Percentiles rank a stretch among this genome's conserved stretches.
Evolutionary conservation across 1,139 yeast genomes (phyloP).

Genomic region (Pichia kudriavzevii): DNA sequence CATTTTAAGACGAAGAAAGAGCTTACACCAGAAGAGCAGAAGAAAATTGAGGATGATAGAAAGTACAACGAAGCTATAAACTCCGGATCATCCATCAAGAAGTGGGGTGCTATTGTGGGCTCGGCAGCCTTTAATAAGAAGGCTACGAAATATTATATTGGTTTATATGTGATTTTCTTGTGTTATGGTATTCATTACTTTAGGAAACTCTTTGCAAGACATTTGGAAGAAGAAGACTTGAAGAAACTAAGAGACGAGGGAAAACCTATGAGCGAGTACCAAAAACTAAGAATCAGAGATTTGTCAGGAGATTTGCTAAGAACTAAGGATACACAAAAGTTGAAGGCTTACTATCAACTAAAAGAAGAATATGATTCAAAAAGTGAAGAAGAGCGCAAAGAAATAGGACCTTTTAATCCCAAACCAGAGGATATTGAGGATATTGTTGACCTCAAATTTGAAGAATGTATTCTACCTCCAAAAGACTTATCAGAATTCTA

Average conservation of each 20-base stretch:
- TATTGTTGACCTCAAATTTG: constrained; percentile 26
- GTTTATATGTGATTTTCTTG: constrained; percentile 48
- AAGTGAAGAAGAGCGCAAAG: constrained; percentile 24
- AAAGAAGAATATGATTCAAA: constrained; percentile 41
- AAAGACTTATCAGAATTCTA: constrained; percentile 80
- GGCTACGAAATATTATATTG: constrained; percentile 48
- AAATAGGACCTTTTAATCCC: constrained; percentile 24
- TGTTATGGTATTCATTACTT: constrained; percentile 59
- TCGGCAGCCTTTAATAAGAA: constrained; percentile 38
- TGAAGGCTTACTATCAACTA: constrained; percentile 39
- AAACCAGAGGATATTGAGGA: constrained; percentile 35
- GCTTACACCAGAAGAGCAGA: constrained; percentile 24
- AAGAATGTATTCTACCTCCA: constrained; percentile 45
- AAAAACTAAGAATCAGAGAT: constrained; percentile 52
- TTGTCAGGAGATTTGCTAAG: constrained; percentile 35
- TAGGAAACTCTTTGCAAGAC: constrained; percentile 60
- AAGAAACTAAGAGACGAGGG: constrained; percentile 38
- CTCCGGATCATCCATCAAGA: constrained; percentile 26
- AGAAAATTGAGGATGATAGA: constrained; percentile 23
- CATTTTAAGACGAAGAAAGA: constrained; percentile 21
- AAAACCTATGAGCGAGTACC: constrained; percentile 49
- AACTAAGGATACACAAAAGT: constrained; percentile 38
- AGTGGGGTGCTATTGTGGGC: constrained; percentile 41
- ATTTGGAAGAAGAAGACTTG: constrained; percentile 47
- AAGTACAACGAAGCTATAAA: constrained; percentile 27